phyloP scores from a whole-genome alignment of 257 asterid species.

The Agastache rugosa region DNA sequence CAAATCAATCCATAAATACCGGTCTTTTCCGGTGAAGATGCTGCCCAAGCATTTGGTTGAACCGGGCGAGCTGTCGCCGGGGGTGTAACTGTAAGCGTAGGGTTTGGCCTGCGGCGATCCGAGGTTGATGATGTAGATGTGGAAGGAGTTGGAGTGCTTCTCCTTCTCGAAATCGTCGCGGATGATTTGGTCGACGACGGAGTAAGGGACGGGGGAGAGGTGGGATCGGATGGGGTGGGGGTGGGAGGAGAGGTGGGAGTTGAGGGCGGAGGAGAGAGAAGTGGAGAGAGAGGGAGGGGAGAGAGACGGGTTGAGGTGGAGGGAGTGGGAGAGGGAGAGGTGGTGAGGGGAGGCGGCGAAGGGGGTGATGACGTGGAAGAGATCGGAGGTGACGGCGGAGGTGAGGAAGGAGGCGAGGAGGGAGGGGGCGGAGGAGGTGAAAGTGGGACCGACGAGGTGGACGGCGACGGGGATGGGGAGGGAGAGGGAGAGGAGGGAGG shows the following conservation, averaged over 20 bases:
- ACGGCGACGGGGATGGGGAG: conserved; percentile 73
- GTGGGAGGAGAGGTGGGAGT: conserved; percentile 51
- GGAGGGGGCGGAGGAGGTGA: conserved; percentile 67
- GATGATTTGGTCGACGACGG: conserved; percentile 59
- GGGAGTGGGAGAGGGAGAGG: conserved; percentile 78
- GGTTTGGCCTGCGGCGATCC: conserved; percentile 60
- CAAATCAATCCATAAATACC: conserved; percentile 92
- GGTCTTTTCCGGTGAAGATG: conserved; percentile 86
- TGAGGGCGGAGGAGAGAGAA: conserved; percentile 56
- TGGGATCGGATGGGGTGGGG: conserved; percentile 65
- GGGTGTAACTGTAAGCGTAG: conserved; percentile 74
- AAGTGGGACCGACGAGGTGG: conserved; percentile 78
- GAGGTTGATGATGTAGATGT: conserved; percentile 71
- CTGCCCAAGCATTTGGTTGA: conserved; percentile 81
- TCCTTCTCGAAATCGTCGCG: conserved; percentile 67
- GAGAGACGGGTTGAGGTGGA: conserved; percentile 61
- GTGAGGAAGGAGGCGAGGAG: conserved; percentile 65
- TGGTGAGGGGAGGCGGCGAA: conserved; percentile 60
- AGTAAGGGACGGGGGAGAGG: conserved; percentile 64
- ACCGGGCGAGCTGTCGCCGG: conserved; percentile 84
- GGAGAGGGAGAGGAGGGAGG: conserved; percentile 64
- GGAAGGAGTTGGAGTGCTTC: conserved; percentile 62
- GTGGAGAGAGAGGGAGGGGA: conserved; percentile 55
- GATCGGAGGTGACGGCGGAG: conserved; percentile 80
- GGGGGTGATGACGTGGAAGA: conserved; percentile 89